Evolutionary conservation across 345 rosid genomes (phyloP), one percentile per base, ranked within the genome.

Genomic region (Acer negundo): DNA sequence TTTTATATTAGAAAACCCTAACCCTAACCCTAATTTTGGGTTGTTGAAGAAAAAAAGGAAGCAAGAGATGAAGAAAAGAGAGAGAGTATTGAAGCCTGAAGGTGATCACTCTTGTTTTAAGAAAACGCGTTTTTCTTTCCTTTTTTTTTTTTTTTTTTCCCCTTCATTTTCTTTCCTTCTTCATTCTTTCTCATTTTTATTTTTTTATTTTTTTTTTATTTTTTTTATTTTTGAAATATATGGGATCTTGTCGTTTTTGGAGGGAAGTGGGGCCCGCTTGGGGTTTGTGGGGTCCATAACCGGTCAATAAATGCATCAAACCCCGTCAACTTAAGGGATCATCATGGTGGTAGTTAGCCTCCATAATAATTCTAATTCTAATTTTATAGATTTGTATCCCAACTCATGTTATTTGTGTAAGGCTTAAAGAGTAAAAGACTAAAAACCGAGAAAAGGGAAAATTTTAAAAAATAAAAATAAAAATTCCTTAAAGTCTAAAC

Each of bases 91-190:
- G 84, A n/a, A n/a, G n/a, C n/a, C n/a, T n/a, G n/a, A 82, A 81
- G 85, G 74, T 84, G 83, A 84, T 42, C 46, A 42, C 46, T 9
- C 85, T 73, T 73, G 79, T 80, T 82, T 68, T 44, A 67, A 82
- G 82, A 86, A 88, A 87, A 92, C 93, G 93, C 94, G 90, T 88
- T 85, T 81, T 71, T 83, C 70, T 80, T 78, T 74, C 73, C 66
- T 75, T 58, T 28, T 42, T 42, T 42, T 42, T 38, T 7, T 4
- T 38, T 38, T 38, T 38, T 7, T 40, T 7, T 42, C 9, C 46
- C 46, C 10, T 42, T 42, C 46, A 42, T 42, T 42, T 35, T 35
- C 38, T 35, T 35, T 35, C 38, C 46, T 42, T 42, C 11, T 42
- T 67, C 42, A 24, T 38, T 26, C 66, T 7, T 19, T 16, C 17